phyloP scores from a whole-genome alignment of 2,329 filamentous ascomycete species.

The Fusarium solani-melongenae region DNA sequence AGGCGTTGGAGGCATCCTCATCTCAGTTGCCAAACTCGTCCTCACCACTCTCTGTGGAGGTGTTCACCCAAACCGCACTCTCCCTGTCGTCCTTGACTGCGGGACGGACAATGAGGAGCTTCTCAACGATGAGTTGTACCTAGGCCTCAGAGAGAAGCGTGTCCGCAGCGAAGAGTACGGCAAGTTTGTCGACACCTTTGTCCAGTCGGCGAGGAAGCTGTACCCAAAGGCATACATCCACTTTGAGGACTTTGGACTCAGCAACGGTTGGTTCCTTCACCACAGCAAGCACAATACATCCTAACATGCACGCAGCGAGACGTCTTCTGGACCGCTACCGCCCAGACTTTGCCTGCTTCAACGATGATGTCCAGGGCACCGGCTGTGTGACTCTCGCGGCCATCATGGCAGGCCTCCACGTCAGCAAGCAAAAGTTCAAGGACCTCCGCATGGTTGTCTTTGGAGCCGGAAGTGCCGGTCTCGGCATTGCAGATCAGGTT shows the following conservation, averaged over 20 bases:
- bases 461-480: slow-evolving; percentile 83
- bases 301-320: slow-evolving; percentile 60
- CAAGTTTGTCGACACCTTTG: slow-evolving; percentile 79
- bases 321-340: slow-evolving; percentile 82
- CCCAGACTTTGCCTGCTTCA: slow-evolving; percentile 82
- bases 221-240: slow-evolving; percentile 88
- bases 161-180: slow-evolving; percentile 80
- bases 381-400: slow-evolving; percentile 88
- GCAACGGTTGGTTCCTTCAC: slow-evolving; percentile 64
- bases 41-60: slow-evolving; percentile 89
- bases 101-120: slow-evolving; percentile 85
- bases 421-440: slow-evolving; percentile 72
- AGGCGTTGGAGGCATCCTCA: slow-evolving; percentile 85
- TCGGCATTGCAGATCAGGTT: slow-evolving; percentile 87
- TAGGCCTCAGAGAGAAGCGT: slow-evolving; percentile 76
- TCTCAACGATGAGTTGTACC: slow-evolving; percentile 80
- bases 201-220: slow-evolving; percentile 72
- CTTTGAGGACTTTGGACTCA: slow-evolving; percentile 88
- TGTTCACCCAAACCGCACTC: slow-evolving; percentile 80
- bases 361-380: slow-evolving; percentile 91
- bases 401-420: slow-evolving; percentile 79
- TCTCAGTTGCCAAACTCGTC: slow-evolving; percentile 84
- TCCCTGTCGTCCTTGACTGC: slow-evolving; percentile 87
- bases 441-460: slow-evolving; percentile 82
- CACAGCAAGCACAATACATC: not conserved